Percentiles rank a stretch among this genome's conserved stretches.
These are phyloP conservation scores for Abortiporus biennis DNA, from an alignment of 1,284 basidiomycete genomes.

Conservation along the genomic window DNA sequence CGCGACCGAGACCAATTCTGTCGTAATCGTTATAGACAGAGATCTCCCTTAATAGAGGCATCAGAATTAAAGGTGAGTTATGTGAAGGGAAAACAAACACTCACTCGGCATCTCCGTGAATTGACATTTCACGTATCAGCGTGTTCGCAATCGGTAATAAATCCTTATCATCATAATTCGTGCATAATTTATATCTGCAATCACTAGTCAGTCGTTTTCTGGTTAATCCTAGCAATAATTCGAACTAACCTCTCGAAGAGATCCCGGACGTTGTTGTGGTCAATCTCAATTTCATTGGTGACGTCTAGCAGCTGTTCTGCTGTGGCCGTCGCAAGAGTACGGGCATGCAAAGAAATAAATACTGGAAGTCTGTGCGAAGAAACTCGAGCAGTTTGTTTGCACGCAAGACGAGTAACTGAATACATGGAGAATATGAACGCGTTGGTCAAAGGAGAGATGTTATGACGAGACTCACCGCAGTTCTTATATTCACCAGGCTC, in stretches of 20 bases:
- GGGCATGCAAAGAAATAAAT: no score
- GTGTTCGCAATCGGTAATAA: constrained; percentile 21
- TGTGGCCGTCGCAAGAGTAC: constrained; percentile 9
- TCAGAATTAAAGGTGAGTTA: neutral
- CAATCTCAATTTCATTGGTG: constrained; percentile 19
- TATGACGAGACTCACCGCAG: no score
- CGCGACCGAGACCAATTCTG: constrained; percentile 14
- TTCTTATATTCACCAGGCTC: no score
- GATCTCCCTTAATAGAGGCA: constrained; percentile 12
- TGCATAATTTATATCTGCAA: constrained; percentile 11
- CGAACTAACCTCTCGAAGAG: constrained; percentile 14
- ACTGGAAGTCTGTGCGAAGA: no score
- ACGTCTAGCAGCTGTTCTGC: constrained; percentile 13
- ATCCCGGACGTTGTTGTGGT: constrained; percentile 25
- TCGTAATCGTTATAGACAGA: constrained; percentile 21
- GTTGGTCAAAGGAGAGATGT: no score
- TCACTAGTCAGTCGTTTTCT: constrained; percentile 3
- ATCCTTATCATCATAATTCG: constrained; percentile 14
- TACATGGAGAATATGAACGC: no score
- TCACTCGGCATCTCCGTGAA: constrained; percentile 25
- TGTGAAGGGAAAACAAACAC: constrained; percentile 6
- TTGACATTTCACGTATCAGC: constrained; percentile 21
- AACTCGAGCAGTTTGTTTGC: no score
- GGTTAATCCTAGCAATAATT: no score
- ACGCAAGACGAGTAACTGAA: no score